Evolutionary conservation across 2,329 filamentous ascomycete genomes (phyloP), one percentile per base, ranked within the genome.

Genomic region (Fusarium sulawesiense): DNA sequence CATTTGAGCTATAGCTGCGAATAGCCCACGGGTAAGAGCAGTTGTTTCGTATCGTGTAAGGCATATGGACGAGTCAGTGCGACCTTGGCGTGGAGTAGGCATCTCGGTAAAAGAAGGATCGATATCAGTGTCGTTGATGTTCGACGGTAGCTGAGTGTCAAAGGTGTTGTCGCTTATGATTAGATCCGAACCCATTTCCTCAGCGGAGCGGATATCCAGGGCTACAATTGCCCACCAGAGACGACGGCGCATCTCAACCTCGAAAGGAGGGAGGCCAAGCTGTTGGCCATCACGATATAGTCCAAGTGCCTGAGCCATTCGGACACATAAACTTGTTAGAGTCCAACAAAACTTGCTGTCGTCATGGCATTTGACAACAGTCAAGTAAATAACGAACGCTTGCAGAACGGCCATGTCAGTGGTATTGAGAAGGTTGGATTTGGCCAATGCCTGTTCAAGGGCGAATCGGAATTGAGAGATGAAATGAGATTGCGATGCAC

Each of bases 231-330:
- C 50, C 69, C 69, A 71, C 69, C 69, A 71, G 21, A 71, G 66
- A n/a, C 69, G 68, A 4, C 69, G 69, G 3, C 69, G 69, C 68
- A 72, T 71, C 65, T 71, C 69, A 13, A 72, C 69, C n/a, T 71
- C 69, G 13, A 71, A 71, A 1, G 69, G 69, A 1, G 65, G 37
- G 6, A 71, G 55, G 3, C 61, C 57, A 8, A 71, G 55, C 20
- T 72, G 68, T 12, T 66, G 66, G 0, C 68, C 68, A 4, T 71
- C 69, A 8, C 69, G 69, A 20, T 71, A 68, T 14, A 71, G 68
- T 9, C 69, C 69, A 8, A 71, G 68, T 2, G 68, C 68, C 45
- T 71, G 68, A 5, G 56, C 68, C 68, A 71, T 71, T 37, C 60
- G 65, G 4, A 71, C 65, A 8, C 65, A 70, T 9, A 71, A 42